These are phyloP conservation scores for Neonectria coccinea DNA, from an alignment of 2,329 filamentous ascomycete genomes.

Conservation along the genomic window DNA sequence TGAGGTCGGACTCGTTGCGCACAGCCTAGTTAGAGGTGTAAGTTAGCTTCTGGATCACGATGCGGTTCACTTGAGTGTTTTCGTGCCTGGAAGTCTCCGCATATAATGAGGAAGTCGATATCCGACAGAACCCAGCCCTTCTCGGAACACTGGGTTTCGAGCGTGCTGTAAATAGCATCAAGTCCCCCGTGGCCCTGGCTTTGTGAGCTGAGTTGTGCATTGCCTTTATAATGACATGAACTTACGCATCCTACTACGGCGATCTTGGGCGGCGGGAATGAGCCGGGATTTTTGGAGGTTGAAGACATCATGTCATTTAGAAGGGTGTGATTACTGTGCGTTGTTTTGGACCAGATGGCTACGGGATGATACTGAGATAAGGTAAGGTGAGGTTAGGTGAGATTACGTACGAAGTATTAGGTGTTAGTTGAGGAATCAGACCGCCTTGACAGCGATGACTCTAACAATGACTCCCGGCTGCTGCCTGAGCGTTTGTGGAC, in stretches of 20 bases:
- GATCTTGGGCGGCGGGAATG: conserved; percentile 21
- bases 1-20: conserved; percentile 87
- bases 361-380: not conserved
- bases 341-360: not conserved
- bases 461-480: not conserved
- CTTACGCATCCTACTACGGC: conserved; percentile 33
- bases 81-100: conserved; percentile 88
- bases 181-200: no score
- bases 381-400: not conserved
- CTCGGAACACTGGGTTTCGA: conserved; percentile 17
- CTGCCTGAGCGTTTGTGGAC: not conserved
- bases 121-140: conserved; percentile 49
- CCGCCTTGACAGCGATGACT: no score
- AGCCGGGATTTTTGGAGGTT: not conserved
- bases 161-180: conserved; percentile 18
- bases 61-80: conserved; percentile 4
- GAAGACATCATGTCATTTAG: not conserved
- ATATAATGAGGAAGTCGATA: conserved; percentile 93
- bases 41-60: not conserved
- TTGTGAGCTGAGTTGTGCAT: no score
- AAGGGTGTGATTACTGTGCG: not conserved
- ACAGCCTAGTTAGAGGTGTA: conserved; percentile 72
- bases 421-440: not conserved
- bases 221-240: not conserved
- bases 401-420: not conserved